These are phyloP conservation scores for Penicillium coprophilum DNA, from an alignment of 495 filamentous ascomycete species.

Conservation along the genomic window DNA sequence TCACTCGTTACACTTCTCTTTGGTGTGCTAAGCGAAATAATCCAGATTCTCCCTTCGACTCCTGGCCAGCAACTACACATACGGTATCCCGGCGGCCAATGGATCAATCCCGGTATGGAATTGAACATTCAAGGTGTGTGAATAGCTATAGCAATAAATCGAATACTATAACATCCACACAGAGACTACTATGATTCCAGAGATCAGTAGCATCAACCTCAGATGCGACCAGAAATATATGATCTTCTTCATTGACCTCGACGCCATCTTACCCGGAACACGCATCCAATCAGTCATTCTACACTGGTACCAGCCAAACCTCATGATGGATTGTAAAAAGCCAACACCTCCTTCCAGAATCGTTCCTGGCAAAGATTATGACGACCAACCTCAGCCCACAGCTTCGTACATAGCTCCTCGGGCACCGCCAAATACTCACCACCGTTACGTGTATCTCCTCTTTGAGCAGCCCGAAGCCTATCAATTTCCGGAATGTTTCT, in stretches of 20 bases:
- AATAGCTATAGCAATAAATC: not conserved
- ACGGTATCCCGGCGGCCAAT: constrained; percentile 13
- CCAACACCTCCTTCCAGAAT: not conserved
- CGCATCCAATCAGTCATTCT: constrained; percentile 28
- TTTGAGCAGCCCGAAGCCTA: constrained; percentile 35
- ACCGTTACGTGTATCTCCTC: constrained; percentile 42
- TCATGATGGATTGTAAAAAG: constrained; percentile 16
- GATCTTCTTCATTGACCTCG: constrained; percentile 38
- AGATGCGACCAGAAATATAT: constrained; percentile 22
- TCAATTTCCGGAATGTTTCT: constrained; percentile 31
- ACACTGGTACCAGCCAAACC: constrained; percentile 41
- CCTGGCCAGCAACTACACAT: constrained; percentile 12
- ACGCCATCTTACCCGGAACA: constrained; percentile 30
- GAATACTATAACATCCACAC: constrained; percentile 14
- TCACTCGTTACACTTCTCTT: not conserved
- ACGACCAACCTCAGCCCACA: not conserved
- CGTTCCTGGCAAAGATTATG: not conserved
- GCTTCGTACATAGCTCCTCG: constrained; percentile 38
- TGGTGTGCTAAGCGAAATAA: not conserved
- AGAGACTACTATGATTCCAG: constrained; percentile 20
- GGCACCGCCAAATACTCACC: constrained; percentile 32
- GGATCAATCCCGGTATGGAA: constrained; percentile 18
- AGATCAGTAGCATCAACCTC: constrained; percentile 22
- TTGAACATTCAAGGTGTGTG: constrained; percentile 15
- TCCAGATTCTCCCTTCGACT: constrained; percentile 3